phyloP scores from a whole-genome alignment of 1,139 yeast species.

The Zhuliangozyma blackwelliae region DNA sequence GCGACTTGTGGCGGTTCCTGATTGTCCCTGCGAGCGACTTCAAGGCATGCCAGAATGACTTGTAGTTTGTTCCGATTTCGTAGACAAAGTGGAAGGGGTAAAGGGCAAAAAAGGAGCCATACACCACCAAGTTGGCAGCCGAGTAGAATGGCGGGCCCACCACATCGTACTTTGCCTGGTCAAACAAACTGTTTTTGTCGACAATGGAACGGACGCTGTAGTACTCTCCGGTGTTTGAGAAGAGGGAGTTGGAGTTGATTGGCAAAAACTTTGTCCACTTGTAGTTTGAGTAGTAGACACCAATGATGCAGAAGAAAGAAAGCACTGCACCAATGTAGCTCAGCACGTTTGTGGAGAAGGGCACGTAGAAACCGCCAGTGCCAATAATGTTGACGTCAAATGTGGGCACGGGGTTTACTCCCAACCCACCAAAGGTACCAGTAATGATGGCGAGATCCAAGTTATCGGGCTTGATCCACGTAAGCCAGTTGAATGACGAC shows the following conservation, averaged over 20 bases:
- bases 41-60: slow-evolving; percentile 13
- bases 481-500: slow-evolving; percentile 34
- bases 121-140: slow-evolving; percentile 40
- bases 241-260: slow-evolving; percentile 42
- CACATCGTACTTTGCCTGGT: slow-evolving; percentile 32
- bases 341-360: slow-evolving; percentile 44
- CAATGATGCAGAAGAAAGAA: slow-evolving; percentile 39
- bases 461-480: slow-evolving; percentile 33
- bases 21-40: slow-evolving; percentile 4
- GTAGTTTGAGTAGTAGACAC: slow-evolving; percentile 47
- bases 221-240: slow-evolving; percentile 42
- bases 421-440: slow-evolving; percentile 51
- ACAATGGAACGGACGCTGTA: slow-evolving; percentile 42
- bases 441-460: slow-evolving; percentile 47
- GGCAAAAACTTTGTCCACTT: slow-evolving; percentile 52
- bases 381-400: slow-evolving; percentile 46
- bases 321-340: slow-evolving; percentile 39
- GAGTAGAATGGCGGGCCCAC: slow-evolving; percentile 47
- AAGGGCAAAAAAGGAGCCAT: slow-evolving; percentile 55
- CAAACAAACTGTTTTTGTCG: slow-evolving; percentile 29
- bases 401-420: slow-evolving; percentile 52
- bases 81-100: slow-evolving; percentile 56
- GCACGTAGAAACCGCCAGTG: slow-evolving; percentile 30
- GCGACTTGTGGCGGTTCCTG: slow-evolving; percentile 7
- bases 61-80: slow-evolving; percentile 28